Evolutionary conservation across 73 alveolate genomes (phyloP), one percentile per base, ranked within the genome.

Genomic region (Symbiodinium pilosum): DNA sequence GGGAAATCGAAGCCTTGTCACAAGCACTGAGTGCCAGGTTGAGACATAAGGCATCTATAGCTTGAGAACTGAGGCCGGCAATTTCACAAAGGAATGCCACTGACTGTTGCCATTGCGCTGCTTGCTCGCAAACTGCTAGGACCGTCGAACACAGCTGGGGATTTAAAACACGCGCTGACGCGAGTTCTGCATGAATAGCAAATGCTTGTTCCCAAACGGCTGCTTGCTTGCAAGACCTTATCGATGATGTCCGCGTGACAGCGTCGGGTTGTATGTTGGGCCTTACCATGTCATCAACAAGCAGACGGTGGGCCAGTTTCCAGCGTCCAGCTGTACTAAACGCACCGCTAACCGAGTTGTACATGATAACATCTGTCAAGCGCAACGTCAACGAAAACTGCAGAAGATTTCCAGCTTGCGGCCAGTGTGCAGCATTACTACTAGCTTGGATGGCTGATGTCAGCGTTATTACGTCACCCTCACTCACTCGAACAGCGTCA

Each of bases 1-100:
- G 97, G 77, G 52, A 71, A 28, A 42, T 68, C 3, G 97, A 39
- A 3, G 40, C 51, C 89, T 54, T 69, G 7, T 43, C 81, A 43
- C 97, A 91, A 32, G 56, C 75, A 9, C 97, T 42, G 24, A 91
- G 43, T 7, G 89, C 97, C 21, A 43, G 30, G 77, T 91, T 91
- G 42, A 14, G 32, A n/a, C 36, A 85, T 8, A 91, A 24, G 36
- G 71, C 32, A 42, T 91, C 97, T 5, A 34, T 54, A 42, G 40
- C 30, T 2, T 51, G 44, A 7, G 38, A 14, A 32, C 24, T n/a
- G 34, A 24, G 34, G 39, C 12, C 34, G 39, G 81, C 81, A 26
- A 54, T 30, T 38, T 64, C 81, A 18, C 38, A 28, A 18, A 64
- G 38, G 39, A 64, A 64, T 38, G 38, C 81, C 81, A 64, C 81